A percentile compares a stretch with the other conserved stretches of the same genome.
Conservation (phyloP, 106 monocot genomes). For the Ottelia alismoides region DNA sequence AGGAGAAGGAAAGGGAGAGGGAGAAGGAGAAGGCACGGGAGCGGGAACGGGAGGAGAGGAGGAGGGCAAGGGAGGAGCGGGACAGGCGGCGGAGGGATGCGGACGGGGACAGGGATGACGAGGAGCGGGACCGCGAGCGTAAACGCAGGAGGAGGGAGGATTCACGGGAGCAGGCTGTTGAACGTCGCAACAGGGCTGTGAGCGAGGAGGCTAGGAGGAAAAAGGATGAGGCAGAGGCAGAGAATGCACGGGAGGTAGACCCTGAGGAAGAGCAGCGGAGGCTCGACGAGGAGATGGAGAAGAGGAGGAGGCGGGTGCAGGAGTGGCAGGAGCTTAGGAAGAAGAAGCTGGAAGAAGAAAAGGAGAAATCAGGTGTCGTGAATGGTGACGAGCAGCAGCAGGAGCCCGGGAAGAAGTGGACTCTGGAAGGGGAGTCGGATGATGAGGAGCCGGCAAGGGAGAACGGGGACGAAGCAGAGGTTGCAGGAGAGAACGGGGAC, state of each 20-base stretch:
- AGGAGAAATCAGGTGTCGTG: conserved; percentile 25
- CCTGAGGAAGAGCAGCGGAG: conserved; percentile 78
- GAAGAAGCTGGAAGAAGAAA: too few species aligned
- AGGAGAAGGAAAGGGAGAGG: neutral
- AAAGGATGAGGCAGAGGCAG: conserved; percentile 19
- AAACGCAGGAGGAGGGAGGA: conserved; percentile 32
- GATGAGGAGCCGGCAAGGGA: conserved; percentile 47
- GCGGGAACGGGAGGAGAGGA: neutral
- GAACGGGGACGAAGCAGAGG: conserved; percentile 16
- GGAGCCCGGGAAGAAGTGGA: conserved; percentile 76
- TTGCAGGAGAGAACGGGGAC: conserved; percentile 12
- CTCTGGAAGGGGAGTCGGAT: conserved; percentile 89
- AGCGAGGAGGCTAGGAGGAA: conserved; percentile 20
- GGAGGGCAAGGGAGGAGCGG: conserved; percentile 10
- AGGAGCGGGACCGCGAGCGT: conserved; percentile 23
- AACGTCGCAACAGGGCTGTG: conserved; percentile 26
- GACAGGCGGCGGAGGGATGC: conserved; percentile 18
- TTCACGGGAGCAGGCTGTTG: conserved; percentile 21
- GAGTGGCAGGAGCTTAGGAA: conserved; percentile 84
- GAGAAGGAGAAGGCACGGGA: conserved; percentile 1
- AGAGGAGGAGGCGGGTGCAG: conserved; percentile 64
- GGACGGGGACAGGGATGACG: conserved; percentile 21
- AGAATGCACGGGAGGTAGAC: conserved; percentile 39
- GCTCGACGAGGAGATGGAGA: conserved; percentile 90
- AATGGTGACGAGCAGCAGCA: conserved; percentile 15